A percentile compares a stretch with the other conserved stretches of the same genome.
Conservation (phyloP, 163 green algal genomes). For the Scenedesmus sp. region DNA sequence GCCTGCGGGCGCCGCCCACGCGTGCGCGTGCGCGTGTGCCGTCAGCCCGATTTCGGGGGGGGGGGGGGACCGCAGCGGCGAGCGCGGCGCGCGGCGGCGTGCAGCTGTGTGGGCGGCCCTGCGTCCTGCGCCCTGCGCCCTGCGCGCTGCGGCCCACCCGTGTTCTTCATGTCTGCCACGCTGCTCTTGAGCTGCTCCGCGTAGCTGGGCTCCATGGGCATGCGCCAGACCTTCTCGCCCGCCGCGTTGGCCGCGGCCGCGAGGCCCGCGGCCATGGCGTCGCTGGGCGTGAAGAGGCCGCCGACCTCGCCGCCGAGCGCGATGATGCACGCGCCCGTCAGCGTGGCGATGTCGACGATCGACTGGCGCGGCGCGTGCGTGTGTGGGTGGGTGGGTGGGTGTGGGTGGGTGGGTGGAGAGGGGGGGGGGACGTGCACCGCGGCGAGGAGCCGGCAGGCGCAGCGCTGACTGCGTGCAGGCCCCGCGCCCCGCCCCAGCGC, state of each 20-base stretch:
- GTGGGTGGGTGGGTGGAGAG: too few species aligned
- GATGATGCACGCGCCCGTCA: conserved; percentile 90
- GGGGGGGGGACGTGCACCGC: not conserved
- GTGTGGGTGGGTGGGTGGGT: too few species aligned
- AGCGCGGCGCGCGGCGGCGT: not conserved
- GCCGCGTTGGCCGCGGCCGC: conserved; percentile 57
- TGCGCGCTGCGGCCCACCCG: conserved; percentile 36
- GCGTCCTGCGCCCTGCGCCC: conserved; percentile 16
- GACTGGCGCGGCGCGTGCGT: too few species aligned
- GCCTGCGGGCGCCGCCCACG: too few species aligned
- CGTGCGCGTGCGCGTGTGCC: conserved; percentile 7
- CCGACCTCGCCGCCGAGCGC: conserved; percentile 58
- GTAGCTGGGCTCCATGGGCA: conserved; percentile 96
- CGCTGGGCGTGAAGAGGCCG: conserved; percentile 79
- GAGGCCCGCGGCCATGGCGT: conserved; percentile 75
- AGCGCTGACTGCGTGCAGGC: not conserved
- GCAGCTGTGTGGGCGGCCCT: conserved; percentile 12
- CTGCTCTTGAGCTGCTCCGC: conserved; percentile 84
- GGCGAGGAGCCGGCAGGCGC: not conserved
- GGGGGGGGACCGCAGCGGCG: not conserved
- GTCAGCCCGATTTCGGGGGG: conserved; percentile 52
- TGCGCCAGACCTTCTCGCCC: conserved; percentile 84
- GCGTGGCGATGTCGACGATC: conserved; percentile 94
- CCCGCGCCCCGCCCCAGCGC: too few species aligned
- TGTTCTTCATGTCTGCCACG: conserved; percentile 89